Evolutionary conservation across 106 monocot species (phyloP).

Genomic region (Acanthochlamys bracteata): DNA sequence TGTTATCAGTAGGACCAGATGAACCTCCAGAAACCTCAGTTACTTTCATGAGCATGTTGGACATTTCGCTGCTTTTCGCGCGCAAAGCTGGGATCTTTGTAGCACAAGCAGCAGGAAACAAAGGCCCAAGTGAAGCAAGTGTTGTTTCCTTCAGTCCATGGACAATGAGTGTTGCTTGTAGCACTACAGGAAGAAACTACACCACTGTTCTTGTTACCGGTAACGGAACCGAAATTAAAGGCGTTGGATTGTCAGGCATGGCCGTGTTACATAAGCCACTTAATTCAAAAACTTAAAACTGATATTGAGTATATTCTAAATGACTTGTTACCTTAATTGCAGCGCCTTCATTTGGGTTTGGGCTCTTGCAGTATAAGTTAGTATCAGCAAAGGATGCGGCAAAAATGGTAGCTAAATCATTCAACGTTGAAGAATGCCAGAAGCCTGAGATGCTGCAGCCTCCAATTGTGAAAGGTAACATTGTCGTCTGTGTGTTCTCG

Average conservation of each 20-base stretch:
- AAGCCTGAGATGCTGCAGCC: constrained; percentile 27
- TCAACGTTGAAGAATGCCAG: constrained; percentile 59
- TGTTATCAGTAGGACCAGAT: constrained; percentile 68
- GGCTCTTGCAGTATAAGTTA: constrained; percentile 27
- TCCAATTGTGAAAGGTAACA: constrained; percentile 21
- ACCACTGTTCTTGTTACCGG: constrained; percentile 24
- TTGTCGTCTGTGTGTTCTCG: constrained; percentile 69
- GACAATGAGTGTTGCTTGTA: constrained; percentile 47
- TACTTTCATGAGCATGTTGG: constrained; percentile 46
- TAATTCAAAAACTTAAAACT: too few relatives aligned
- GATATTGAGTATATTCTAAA: too few relatives aligned
- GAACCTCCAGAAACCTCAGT: constrained; percentile 25
- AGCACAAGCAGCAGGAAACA: constrained; percentile 76
- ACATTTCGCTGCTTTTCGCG: constrained; percentile 42
- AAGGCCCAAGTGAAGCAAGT: constrained; percentile 44
- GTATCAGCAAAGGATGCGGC: constrained; percentile 53
- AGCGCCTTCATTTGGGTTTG: constrained; percentile 51
- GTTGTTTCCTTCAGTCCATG: constrained; percentile 69
- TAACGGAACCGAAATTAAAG: constrained; percentile 20
- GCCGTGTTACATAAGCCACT: too few relatives aligned
- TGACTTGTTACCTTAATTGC: too few relatives aligned
- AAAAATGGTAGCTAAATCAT: neutral
- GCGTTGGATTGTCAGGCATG: constrained; percentile 56
- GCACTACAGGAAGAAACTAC: constrained; percentile 49
- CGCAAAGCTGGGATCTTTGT: constrained; percentile 63